phyloP scores from a whole-genome alignment of 2,329 filamentous ascomycete species.

The Lachnellula cervina region DNA sequence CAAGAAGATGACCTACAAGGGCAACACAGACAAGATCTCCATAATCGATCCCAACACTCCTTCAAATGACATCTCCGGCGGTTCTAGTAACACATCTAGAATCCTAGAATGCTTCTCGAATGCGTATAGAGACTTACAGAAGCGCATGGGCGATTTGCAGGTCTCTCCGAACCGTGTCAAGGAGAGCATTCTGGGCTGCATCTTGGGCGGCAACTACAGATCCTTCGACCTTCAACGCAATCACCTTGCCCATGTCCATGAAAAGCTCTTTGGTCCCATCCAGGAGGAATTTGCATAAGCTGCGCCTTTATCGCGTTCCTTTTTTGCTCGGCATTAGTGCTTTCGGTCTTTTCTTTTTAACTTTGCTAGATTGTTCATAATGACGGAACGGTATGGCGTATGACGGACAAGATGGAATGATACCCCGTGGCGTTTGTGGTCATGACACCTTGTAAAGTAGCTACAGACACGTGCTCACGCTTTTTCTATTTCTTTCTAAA shows the following conservation, averaged over 20 bases:
- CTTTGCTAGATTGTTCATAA: conserved; percentile 9
- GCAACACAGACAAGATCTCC: conserved; percentile 62
- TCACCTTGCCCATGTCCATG: conserved; percentile 35
- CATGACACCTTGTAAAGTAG: conserved; percentile 23
- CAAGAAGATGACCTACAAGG: conserved; percentile 41
- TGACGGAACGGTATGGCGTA: conserved; percentile 21
- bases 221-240: conserved; percentile 66
- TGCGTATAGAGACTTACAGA: conserved; percentile 53
- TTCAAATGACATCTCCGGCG: conserved; percentile 84
- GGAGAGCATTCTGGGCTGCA: conserved; percentile 56
- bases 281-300: conserved; percentile 5
- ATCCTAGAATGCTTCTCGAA: conserved; percentile 67
- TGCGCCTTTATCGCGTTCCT: background rate
- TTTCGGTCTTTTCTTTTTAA: background rate
- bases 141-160: conserved; percentile 51
- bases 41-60: conserved; percentile 89
- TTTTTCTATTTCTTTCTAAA: conserved; percentile 12
- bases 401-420: conserved; percentile 19
- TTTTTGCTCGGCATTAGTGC: background rate
- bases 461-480: conserved; percentile 6
- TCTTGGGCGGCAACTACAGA: conserved; percentile 75
- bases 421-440: conserved; percentile 26
- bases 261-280: conserved; percentile 22
- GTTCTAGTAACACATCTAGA: conserved; percentile 63
- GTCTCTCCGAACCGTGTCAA: conserved; percentile 26